Evolutionary conservation across 495 filamentous ascomycete genomes (phyloP), one percentile per base, ranked within the genome.

Genomic region (Achaetomiella virescens): DNA sequence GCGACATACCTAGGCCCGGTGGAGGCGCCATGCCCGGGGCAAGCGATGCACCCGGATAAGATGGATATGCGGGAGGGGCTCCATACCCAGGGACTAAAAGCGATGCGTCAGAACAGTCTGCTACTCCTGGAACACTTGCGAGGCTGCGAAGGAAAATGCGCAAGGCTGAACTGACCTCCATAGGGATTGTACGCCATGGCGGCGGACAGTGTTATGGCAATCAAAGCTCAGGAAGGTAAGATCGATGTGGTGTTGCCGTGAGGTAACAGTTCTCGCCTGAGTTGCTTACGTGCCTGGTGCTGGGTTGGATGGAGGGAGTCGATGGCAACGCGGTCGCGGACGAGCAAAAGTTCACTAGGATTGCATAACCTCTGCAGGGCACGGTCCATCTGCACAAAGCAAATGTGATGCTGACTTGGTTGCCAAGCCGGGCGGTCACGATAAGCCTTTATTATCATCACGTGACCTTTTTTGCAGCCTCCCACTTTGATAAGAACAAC

Each of bases 1-100:
- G 50, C 47, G 50, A 70, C 84, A 74, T 81, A 89, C 91, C 90
- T 82, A 96, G 82, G 64, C 90, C 91, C 54, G 91, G 90, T 49
- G 91, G 88, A 63, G 86, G 83, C 57, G 81, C 82, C 76, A 88
- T 81, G 42, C 82, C 82, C 45, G 84, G 84, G 24, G 83, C 66
- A 52, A 74, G 75, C 48, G 72, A 69, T 59, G 79, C 75, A 52
- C 82, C 88, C 56, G 88, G 87, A 67, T 88, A 91, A 21, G 78
- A 73, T 55, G 80, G 81, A 72, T 83, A 93, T 50, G 82, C 80
- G 15, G 89, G 88, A 57, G 87, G 83, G 7, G 82, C 77, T 58
- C 86, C 86, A 75, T 85, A 92, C 66, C 80, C 77, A 66, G 78
- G 65, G 20, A 54, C 76, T 72, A 48, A 36, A 11, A 35, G 6